These are phyloP conservation scores for Globisporangium takayamanum DNA, from an alignment of 352 stramenopile genomes.

Conservation along the genomic window DNA sequence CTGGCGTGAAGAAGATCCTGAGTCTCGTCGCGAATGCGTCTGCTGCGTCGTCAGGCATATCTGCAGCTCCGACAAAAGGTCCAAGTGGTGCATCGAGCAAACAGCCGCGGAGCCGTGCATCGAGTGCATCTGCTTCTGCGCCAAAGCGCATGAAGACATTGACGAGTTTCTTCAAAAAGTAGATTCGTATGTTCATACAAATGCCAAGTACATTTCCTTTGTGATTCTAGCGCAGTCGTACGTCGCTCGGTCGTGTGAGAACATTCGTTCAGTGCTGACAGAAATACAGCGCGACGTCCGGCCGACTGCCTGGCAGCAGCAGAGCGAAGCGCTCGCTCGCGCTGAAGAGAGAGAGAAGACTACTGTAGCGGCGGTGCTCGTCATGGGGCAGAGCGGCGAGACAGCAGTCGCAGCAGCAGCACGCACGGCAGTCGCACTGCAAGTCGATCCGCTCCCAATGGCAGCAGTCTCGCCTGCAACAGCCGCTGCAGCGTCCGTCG, in stretches of 20 bases:
- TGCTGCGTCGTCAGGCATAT: not conserved
- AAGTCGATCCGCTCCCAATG: constrained; percentile 9
- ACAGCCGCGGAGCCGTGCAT: constrained; percentile 4
- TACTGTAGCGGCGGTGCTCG: not conserved
- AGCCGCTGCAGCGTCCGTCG: not conserved
- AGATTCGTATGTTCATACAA: constrained; percentile 16
- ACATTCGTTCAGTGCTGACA: not conserved
- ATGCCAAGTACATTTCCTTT: not conserved
- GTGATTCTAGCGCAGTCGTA: not conserved
- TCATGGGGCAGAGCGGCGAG: constrained; percentile 7
- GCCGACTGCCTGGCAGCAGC: not conserved
- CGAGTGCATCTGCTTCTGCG: constrained; percentile 1
- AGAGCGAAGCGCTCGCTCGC: not conserved
- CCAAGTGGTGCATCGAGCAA: not conserved
- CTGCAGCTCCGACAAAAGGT: not conserved
- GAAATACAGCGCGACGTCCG: not conserved
- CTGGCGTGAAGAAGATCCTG: constrained; percentile 85
- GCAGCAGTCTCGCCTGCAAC: not conserved
- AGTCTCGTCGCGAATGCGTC: constrained; percentile 29
- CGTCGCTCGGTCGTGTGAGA: not conserved
- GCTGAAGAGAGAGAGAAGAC: not conserved
- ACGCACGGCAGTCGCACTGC: constrained; percentile 6
- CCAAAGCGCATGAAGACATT: constrained; percentile 54
- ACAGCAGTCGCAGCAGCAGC: not conserved
- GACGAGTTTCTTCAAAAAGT: constrained; percentile 62